A percentile compares a stretch with the other conserved stretches of the same genome.
Conservation (phyloP, 805 yeast genomes). For the Komagataella mondaviorum region DNA sequence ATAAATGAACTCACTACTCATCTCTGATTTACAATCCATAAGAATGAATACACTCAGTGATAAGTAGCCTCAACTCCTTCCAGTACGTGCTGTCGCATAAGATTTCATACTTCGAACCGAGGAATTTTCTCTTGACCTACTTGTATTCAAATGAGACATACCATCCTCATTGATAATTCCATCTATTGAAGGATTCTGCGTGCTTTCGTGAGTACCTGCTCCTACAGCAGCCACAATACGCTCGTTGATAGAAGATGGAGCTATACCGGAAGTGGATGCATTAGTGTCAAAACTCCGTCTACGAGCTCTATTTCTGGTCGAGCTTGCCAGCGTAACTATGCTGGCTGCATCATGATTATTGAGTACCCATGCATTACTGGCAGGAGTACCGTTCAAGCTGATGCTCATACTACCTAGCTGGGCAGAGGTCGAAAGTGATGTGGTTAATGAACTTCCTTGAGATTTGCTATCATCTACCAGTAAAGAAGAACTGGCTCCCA, state of each 20-base stretch:
- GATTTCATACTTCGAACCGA: background rate
- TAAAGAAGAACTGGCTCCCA: constrained; percentile 12
- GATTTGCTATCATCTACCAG: background rate
- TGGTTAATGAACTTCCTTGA: constrained; percentile 21
- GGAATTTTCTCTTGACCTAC: background rate
- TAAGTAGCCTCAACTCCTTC: background rate
- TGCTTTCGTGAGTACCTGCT: background rate
- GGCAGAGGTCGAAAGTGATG: constrained; percentile 29
- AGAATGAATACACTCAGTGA: background rate
- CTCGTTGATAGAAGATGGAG: constrained; percentile 63
- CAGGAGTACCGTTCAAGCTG: background rate
- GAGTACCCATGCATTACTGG: background rate
- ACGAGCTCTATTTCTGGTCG: constrained; percentile 16
- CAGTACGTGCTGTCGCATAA: background rate
- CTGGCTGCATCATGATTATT: constrained; percentile 14
- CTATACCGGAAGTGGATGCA: constrained; percentile 54
- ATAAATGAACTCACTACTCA: background rate
- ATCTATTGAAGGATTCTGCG: background rate
- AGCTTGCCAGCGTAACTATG: constrained; percentile 19
- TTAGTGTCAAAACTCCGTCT: constrained; percentile 31
- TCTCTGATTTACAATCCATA: background rate
- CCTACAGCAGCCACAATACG: constrained; percentile 18
- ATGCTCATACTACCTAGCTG: background rate
- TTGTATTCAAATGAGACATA: background rate
- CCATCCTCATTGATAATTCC: background rate